Evolutionary conservation across 805 yeast species (phyloP).

Genomic region (Schizosaccharomyces cryophilus): DNA sequence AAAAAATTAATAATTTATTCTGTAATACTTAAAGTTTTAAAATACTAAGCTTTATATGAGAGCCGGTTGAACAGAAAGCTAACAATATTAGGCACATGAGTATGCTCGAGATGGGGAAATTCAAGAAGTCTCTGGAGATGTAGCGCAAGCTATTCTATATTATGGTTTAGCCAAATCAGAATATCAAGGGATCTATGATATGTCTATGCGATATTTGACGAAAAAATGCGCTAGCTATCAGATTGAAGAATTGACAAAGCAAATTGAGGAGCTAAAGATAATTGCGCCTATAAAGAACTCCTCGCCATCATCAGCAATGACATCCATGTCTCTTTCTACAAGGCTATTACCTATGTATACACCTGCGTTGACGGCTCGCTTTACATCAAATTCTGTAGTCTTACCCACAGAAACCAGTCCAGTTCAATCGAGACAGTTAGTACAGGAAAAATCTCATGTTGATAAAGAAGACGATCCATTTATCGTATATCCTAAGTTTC

Average conservation of each 20-base stretch:
- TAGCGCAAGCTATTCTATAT: background rate
- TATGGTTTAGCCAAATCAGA: background rate
- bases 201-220: background rate
- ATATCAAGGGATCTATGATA: background rate
- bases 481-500: background rate
- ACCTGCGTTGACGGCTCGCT: background rate
- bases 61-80: background rate
- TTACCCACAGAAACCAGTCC: background rate
- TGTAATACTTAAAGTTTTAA: no score
- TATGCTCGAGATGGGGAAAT: conserved; percentile 1
- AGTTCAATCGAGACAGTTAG: background rate
- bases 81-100: background rate
- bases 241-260: background rate
- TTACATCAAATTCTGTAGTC: background rate
- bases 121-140: background rate
- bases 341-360: background rate
- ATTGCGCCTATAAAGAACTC: background rate
- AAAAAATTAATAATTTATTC: no score
- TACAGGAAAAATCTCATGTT: background rate
- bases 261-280: background rate
- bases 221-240: background rate
- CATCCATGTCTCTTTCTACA: background rate
- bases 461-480: background rate
- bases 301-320: no score
- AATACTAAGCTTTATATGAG: no score